phyloP scores from a whole-genome alignment of 1,284 basidiomycete genomes.

The Inonotus hispidus region DNA sequence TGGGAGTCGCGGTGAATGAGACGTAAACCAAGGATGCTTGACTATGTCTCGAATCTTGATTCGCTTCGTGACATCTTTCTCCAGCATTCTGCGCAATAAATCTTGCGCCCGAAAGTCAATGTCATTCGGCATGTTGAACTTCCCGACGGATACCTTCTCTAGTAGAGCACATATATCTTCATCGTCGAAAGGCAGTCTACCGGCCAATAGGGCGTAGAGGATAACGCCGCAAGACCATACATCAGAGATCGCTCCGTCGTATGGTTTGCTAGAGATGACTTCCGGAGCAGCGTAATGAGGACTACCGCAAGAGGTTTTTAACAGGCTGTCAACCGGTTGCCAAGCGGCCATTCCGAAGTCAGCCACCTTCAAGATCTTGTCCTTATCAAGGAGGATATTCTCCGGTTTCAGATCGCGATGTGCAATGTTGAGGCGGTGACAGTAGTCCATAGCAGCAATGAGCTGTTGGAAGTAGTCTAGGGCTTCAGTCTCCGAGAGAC shows the following conservation, averaged over 20 bases:
- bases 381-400: conserved; percentile 83
- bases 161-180: conserved; percentile 73
- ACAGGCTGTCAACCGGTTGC: conserved; percentile 62
- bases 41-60: conserved; percentile 90
- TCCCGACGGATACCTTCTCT: conserved; percentile 80
- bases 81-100: conserved; percentile 84
- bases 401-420: conserved; percentile 98
- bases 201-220: conserved; percentile 88
- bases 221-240: conserved; percentile 99
- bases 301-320: conserved; percentile 91
- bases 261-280: conserved; percentile 80
- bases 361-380: conserved; percentile 92
- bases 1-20: conserved; percentile 47
- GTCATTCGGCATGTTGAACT: conserved; percentile 78
- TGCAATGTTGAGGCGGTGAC: conserved; percentile 94
- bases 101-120: conserved; percentile 77
- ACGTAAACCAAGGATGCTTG: conserved; percentile 84
- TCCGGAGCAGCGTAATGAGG: conserved; percentile 99
- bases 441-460: conserved; percentile 92
- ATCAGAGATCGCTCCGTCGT: conserved; percentile 87
- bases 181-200: conserved; percentile 91
- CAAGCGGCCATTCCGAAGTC: conserved; percentile 99
- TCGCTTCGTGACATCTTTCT: conserved; percentile 74
- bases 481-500: conserved; percentile 77
- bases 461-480: conserved; percentile 97